These are phyloP conservation scores for Rhynchosporium graminicola DNA, from an alignment of 2,329 filamentous ascomycete species.

Conservation along the genomic window DNA sequence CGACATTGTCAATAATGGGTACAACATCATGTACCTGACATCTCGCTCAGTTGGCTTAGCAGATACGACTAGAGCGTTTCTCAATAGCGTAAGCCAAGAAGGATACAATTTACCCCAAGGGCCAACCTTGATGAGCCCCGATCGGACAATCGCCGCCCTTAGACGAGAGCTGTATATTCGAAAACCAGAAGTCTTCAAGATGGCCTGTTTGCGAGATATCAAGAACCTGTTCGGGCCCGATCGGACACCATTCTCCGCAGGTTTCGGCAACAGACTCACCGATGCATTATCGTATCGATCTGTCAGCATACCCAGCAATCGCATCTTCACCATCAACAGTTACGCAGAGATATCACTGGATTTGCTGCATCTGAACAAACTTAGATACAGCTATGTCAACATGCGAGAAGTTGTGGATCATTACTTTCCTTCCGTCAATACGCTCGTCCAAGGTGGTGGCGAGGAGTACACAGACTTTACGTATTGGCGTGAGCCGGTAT, in stretches of 20 bases:
- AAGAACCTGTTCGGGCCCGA: slow-evolving; percentile 79
- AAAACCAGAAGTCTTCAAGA: slow-evolving; percentile 98
- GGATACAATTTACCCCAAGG: slow-evolving; percentile 83
- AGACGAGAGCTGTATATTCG: slow-evolving; percentile 90
- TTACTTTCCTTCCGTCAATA: slow-evolving; percentile 90
- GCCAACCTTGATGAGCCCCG: slow-evolving; percentile 91
- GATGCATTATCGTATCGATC: slow-evolving; percentile 95
- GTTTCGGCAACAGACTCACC: slow-evolving; percentile 94
- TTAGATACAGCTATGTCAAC: slow-evolving; percentile 94
- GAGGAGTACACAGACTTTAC: slow-evolving; percentile 97
- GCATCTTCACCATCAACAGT: slow-evolving; percentile 98
- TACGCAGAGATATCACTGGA: slow-evolving; percentile 95
- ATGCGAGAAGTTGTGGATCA: slow-evolving; percentile 98
- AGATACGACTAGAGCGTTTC: slow-evolving; percentile 84
- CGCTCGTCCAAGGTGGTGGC: slow-evolving; percentile 83
- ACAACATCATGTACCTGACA: slow-evolving; percentile 98
- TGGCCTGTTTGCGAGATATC: slow-evolving; percentile 96
- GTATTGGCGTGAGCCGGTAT: slow-evolving; percentile 86
- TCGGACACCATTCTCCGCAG: slow-evolving; percentile 88
- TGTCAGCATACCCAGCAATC: slow-evolving; percentile 89
- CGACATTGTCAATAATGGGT: slow-evolving; percentile 92
- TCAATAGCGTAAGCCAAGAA: slow-evolving; percentile 87
- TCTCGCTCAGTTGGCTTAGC: slow-evolving; percentile 92
- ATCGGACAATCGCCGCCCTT: slow-evolving; percentile 90
- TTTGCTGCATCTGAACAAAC: slow-evolving; percentile 84